Conservation (phyloP, 768 basidiomycete genomes). For the Tulasnella sp. region DNA sequence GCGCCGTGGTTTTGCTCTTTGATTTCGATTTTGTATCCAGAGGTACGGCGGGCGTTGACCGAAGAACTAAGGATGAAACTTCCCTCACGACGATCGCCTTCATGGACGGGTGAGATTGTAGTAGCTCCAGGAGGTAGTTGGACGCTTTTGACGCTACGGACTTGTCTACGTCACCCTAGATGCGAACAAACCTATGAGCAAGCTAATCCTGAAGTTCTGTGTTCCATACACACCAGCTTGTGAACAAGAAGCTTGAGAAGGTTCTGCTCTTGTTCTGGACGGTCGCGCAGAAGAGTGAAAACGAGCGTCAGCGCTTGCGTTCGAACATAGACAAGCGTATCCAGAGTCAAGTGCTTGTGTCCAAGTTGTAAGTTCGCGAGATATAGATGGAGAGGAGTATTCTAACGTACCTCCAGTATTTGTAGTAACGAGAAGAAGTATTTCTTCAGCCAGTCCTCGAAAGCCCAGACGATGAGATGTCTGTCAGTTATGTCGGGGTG, state of each 20-base stretch:
- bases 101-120: slow-evolving; percentile 90
- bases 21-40: slow-evolving; percentile 24
- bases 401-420: slow-evolving; percentile 63
- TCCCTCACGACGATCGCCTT: slow-evolving; percentile 82
- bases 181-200: not conserved
- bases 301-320: slow-evolving; percentile 72
- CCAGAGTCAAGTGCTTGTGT: slow-evolving; percentile 59
- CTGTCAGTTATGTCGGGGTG: slow-evolving; percentile 56
- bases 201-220: not conserved
- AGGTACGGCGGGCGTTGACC: slow-evolving; percentile 31
- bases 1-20: slow-evolving; percentile 24
- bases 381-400: not conserved
- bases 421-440: slow-evolving; percentile 90
- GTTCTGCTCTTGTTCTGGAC: slow-evolving; percentile 98
- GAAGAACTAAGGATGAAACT: slow-evolving; percentile 65
- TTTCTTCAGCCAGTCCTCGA: slow-evolving; percentile 97
- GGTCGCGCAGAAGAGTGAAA: slow-evolving; percentile 68
- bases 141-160: slow-evolving; percentile 82
- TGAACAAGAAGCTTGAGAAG: slow-evolving; percentile 83
- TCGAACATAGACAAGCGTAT: slow-evolving; percentile 79
- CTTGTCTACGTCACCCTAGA: slow-evolving; percentile 79
- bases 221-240: slow-evolving; percentile 58
- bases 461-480: slow-evolving; percentile 72
- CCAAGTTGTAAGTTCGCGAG: not conserved
- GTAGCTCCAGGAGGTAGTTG: slow-evolving; percentile 74